Evolutionary conservation across 805 yeast species (phyloP).

Genomic region (Starmerella powellii): DNA sequence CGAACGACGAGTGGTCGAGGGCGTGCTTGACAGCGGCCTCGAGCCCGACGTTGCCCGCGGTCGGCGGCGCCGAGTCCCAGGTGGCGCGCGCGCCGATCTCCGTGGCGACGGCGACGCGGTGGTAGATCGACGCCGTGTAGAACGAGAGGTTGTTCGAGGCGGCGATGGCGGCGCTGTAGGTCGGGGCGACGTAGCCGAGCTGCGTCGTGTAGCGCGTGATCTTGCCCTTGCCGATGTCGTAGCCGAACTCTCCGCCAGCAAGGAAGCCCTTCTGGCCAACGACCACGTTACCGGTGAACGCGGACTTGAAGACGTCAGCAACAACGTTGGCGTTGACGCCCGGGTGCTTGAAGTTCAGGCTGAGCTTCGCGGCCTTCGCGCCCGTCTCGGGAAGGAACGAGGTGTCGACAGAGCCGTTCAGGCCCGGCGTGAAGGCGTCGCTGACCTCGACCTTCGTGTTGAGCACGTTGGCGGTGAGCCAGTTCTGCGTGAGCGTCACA

Average conservation of each 20-base stretch:
- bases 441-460: slow-evolving; percentile 87
- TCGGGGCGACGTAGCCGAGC: slow-evolving; percentile 80
- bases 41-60: slow-evolving; percentile 70
- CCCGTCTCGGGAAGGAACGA: slow-evolving; percentile 70
- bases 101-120: slow-evolving; percentile 77
- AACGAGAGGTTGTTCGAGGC: slow-evolving; percentile 71
- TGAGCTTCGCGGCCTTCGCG: slow-evolving; percentile 76
- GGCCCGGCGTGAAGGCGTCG: slow-evolving; percentile 87
- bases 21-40: slow-evolving; percentile 94
- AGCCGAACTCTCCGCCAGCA: slow-evolving; percentile 94
- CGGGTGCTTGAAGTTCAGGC: slow-evolving; percentile 83
- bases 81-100: slow-evolving; percentile 98
- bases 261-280: slow-evolving; percentile 93
- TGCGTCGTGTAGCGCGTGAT: slow-evolving; percentile 90
- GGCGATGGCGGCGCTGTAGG: slow-evolving; percentile 73
- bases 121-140: slow-evolving; percentile 76
- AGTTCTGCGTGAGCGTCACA: slow-evolving; percentile 88
- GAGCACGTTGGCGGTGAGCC: slow-evolving; percentile 88
- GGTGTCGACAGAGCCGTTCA: slow-evolving; percentile 84
- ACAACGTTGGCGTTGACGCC: slow-evolving; percentile 88
- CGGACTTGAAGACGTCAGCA: slow-evolving; percentile 91
- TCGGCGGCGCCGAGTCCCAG: slow-evolving; percentile 69
- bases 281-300: slow-evolving; percentile 91
- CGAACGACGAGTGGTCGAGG: slow-evolving; percentile 75
- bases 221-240: slow-evolving; percentile 86